phyloP scores from a whole-genome alignment of 2,329 filamentous ascomycete species.

The Colletotrichum chlorophyti region DNA sequence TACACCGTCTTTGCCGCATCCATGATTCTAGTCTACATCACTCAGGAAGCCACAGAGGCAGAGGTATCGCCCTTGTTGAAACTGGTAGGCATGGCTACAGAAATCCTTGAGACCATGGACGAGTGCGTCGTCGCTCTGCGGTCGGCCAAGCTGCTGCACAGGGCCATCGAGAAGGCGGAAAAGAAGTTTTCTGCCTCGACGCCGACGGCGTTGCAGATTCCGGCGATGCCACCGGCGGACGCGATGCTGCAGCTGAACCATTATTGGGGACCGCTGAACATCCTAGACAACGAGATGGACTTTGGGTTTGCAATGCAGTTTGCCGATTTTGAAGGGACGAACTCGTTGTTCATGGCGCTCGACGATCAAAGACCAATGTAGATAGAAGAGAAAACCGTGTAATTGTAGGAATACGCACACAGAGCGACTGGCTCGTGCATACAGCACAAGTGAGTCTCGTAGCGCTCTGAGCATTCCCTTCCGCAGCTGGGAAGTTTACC shows the following conservation, averaged over 20 bases:
- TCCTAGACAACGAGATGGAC: constrained; percentile 34
- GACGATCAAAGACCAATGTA: constrained; percentile 16
- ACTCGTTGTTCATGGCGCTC: constrained; percentile 14
- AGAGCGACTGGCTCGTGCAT: too few relatives aligned
- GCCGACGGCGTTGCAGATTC: background rate
- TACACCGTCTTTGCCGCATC: constrained; percentile 38
- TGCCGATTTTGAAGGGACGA: constrained; percentile 28
- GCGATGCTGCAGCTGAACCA: constrained; percentile 31
- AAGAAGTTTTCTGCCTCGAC: constrained; percentile 21
- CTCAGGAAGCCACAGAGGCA: constrained; percentile 30
- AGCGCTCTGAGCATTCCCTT: too few relatives aligned
- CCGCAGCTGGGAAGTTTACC: too few relatives aligned
- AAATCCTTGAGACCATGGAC: constrained; percentile 35
- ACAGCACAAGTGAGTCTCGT: too few relatives aligned
- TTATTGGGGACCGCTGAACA: constrained; percentile 35
- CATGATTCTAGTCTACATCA: constrained; percentile 36
- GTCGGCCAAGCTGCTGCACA: constrained; percentile 35
- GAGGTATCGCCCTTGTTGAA: constrained; percentile 29
- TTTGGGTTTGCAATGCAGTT: constrained; percentile 32
- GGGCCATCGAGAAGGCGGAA: constrained; percentile 32
- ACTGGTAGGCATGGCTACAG: constrained; percentile 33
- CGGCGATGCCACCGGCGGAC: constrained; percentile 22
- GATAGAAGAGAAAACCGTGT: too few relatives aligned
- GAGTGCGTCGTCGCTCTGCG: constrained; percentile 36
- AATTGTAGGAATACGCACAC: too few relatives aligned